Conservation (phyloP, 2,329 filamentous ascomycete species). For the Talaromyces amestolkiae region DNA sequence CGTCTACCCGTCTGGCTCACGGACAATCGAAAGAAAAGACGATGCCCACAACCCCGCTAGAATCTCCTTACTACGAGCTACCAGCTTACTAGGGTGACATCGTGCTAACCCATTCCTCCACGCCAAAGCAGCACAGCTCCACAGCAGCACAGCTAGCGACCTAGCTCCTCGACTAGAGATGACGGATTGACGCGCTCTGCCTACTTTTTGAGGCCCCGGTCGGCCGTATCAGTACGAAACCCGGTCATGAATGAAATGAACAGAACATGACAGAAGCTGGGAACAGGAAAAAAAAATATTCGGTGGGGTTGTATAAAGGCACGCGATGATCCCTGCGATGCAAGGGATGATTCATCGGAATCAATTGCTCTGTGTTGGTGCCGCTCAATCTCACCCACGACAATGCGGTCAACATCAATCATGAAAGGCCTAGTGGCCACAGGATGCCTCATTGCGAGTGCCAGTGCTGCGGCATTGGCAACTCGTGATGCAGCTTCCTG, state of each 20-base stretch:
- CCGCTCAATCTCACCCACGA: neutral
- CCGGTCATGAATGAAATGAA: constrained; percentile 3
- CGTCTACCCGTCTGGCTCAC: neutral
- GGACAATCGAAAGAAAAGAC: neutral
- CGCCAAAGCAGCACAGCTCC: neutral
- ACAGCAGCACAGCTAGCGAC: neutral
- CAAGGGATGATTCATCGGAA: neutral
- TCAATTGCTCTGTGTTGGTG: neutral
- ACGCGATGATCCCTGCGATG: neutral
- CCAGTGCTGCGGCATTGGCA: constrained; percentile 16
- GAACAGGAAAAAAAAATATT: neutral
- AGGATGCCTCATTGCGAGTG: constrained; percentile 15
- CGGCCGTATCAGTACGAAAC: neutral
- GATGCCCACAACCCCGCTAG: neutral
- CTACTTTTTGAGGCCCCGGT: neutral
- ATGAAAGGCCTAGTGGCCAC: constrained; percentile 14
- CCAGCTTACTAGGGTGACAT: constrained; percentile 13
- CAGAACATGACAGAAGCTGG: constrained; percentile 4
- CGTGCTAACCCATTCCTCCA: neutral
- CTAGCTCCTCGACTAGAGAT: neutral
- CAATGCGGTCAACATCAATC: constrained; percentile 11
- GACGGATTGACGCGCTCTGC: neutral
- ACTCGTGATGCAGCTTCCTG: constrained; percentile 25
- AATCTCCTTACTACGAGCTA: neutral
- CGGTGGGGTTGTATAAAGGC: constrained; percentile 1